These are phyloP conservation scores for Globisporangium acanthophoron DNA, from an alignment of 352 stramenopile species.

Conservation along the genomic window DNA sequence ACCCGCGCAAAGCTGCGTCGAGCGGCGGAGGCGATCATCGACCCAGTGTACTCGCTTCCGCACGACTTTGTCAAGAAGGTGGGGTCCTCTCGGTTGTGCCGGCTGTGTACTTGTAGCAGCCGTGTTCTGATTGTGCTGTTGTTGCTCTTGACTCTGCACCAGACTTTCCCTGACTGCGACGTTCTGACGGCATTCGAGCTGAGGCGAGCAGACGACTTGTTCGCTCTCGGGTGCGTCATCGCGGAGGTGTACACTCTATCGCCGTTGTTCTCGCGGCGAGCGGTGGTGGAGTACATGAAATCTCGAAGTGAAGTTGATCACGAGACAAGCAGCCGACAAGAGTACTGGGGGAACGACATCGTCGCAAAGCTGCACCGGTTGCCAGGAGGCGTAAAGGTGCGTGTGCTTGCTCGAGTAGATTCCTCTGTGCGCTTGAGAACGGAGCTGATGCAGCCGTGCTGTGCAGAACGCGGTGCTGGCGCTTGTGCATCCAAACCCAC, in stretches of 20 bases:
- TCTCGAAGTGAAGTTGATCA: not conserved
- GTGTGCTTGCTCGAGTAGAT: not conserved
- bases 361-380: constrained; percentile 21
- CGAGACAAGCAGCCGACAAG: not conserved
- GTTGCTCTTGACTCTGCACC: not conserved
- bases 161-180: constrained; percentile 13
- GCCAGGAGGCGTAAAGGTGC: constrained; percentile 51
- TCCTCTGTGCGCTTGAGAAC: not conserved
- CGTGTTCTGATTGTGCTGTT: not conserved
- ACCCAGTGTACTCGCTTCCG: constrained; percentile 31
- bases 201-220: constrained; percentile 39
- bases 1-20: constrained; percentile 9
- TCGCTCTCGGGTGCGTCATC: constrained; percentile 62
- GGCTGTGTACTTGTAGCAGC: not conserved
- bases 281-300: constrained; percentile 32
- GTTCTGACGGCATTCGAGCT: constrained; percentile 26
- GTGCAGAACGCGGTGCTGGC: constrained; percentile 33
- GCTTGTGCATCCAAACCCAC: constrained; percentile 42
- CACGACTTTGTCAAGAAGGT: constrained; percentile 11
- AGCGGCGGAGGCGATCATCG: constrained; percentile 36
- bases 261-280: constrained; percentile 55
- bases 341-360: constrained; percentile 25
- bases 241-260: constrained; percentile 56
- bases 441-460: not conserved
- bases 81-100: not conserved